Conservation (phyloP, 2,329 filamentous ascomycete genomes). For the Penicillium expansum region DNA sequence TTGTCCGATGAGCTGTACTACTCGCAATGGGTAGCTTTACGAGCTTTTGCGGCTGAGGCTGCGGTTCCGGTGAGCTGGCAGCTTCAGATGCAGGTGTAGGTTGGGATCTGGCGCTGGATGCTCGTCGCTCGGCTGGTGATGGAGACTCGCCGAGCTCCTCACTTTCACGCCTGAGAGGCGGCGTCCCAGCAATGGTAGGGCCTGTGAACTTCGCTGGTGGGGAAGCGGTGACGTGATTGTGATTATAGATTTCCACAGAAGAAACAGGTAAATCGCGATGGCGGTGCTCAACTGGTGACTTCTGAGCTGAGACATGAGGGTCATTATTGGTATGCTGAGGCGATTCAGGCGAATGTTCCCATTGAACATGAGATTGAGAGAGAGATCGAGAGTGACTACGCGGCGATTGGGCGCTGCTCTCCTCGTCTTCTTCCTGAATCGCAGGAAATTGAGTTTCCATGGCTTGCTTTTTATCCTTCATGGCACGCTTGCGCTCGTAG, state of each 20-base stretch:
- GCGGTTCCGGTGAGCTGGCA: neutral
- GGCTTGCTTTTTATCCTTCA: conserved; percentile 15
- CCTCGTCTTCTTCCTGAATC: conserved; percentile 13
- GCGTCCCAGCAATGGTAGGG: conserved; percentile 18
- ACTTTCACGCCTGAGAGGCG: conserved; percentile 21
- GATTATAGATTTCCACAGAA: conserved; percentile 23
- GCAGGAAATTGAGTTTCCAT: conserved; percentile 7
- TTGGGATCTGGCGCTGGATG: conserved; percentile 1
- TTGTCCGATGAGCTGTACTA: conserved; percentile 1
- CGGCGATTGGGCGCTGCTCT: neutral
- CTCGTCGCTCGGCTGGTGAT: conserved; percentile 4
- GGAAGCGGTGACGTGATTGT: neutral
- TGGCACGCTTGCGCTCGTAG: conserved; percentile 17
- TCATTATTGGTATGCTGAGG: neutral
- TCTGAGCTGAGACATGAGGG: neutral
- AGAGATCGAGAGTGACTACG: neutral
- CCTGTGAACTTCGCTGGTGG: neutral
- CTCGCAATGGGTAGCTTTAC: neutral
- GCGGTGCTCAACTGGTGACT: conserved; percentile 1
- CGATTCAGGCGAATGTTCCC: neutral
- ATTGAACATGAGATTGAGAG: neutral
- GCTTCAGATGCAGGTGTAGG: neutral
- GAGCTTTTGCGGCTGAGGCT: neutral
- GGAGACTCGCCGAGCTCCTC: conserved; percentile 30
- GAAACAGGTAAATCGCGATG: conserved; percentile 25